Evolutionary conservation across 2,329 filamentous ascomycete species (phyloP).

Genomic region (Laburnicola sp.): DNA sequence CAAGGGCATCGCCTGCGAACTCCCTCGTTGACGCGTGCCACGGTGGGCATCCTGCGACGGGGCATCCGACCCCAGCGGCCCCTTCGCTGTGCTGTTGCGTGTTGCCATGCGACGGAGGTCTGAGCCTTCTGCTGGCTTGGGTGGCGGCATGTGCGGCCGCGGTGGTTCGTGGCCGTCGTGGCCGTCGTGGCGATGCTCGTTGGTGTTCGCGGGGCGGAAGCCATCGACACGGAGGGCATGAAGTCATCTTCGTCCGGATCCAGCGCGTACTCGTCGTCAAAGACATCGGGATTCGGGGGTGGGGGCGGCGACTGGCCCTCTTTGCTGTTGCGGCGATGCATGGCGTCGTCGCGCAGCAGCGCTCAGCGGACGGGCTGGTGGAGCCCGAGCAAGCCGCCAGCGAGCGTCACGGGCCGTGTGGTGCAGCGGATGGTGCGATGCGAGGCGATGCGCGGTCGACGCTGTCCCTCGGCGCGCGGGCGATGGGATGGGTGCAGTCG

Average conservation of each 20-base stretch:
- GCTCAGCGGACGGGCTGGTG: conserved; percentile 24
- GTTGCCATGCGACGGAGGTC: conserved; percentile 39
- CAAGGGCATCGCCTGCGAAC: conserved; percentile 35
- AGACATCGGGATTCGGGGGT: conserved; percentile 48
- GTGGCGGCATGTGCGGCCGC: conserved; percentile 26
- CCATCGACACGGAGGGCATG: conserved; percentile 51
- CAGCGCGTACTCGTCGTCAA: conserved; percentile 54
- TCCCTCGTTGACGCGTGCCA: conserved; percentile 24
- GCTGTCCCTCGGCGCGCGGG: conserved; percentile 12
- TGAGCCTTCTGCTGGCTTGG: conserved; percentile 14
- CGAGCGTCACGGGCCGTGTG: conserved; percentile 17
- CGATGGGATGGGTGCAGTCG: conserved; percentile 22
- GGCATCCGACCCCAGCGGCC: conserved; percentile 26
- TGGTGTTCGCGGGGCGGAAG: conserved; percentile 46
- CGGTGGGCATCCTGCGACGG: conserved; percentile 25
- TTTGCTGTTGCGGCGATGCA: conserved; percentile 44
- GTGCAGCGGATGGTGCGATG: conserved; percentile 12
- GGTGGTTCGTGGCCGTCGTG: conserved; percentile 28
- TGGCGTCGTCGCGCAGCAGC: conserved; percentile 41
- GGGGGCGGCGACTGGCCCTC: conserved; percentile 34
- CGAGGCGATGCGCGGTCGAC: conserved; percentile 1
- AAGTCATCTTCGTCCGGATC: conserved; percentile 47
- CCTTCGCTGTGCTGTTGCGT: conserved; percentile 45
- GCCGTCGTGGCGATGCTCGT: conserved; percentile 12
- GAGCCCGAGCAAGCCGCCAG: conserved; percentile 30